Percentiles rank a stretch among this genome's conserved stretches.
Evolutionary conservation across 768 basidiomycete species (phyloP).

Genomic region (Pisolithus sp.): DNA sequence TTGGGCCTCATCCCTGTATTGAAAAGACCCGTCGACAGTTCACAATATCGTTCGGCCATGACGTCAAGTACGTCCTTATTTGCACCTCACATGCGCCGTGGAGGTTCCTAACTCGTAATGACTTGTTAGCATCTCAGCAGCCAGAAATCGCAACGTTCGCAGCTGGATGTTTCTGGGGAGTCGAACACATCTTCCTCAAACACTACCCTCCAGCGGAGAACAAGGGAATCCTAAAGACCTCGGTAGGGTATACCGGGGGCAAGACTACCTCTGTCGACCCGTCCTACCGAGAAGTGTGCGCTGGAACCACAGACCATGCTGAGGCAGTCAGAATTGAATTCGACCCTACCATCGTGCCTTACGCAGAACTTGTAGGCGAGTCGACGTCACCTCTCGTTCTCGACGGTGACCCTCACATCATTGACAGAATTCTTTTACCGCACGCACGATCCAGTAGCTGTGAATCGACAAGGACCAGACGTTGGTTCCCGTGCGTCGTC

Average conservation of each 20-base stretch:
- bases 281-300: conserved; percentile 69
- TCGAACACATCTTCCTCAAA: conserved; percentile 79
- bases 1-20: conserved; percentile 5
- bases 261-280: conserved; percentile 49
- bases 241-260: conserved; percentile 80
- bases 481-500: conserved; percentile 62
- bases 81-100: background rate
- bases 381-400: conserved; percentile 8
- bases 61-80: conserved; percentile 24
- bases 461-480: conserved; percentile 74
- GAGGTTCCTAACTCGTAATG: background rate
- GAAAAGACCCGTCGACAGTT: conserved; percentile 23
- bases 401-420: background rate
- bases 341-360: conserved; percentile 69
- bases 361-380: conserved; percentile 82
- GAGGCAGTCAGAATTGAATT: conserved; percentile 86
- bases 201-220: conserved; percentile 63
- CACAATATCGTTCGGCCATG: conserved; percentile 32
- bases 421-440: conserved; percentile 85
- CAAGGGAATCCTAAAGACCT: conserved; percentile 68
- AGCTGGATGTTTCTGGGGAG: conserved; percentile 78
- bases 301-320: conserved; percentile 79
- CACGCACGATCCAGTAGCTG: conserved; percentile 87
- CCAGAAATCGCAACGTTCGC: conserved; percentile 43
- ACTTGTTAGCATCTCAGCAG: conserved; percentile 34